Percentiles rank a stretch among this genome's conserved stretches.
These are phyloP conservation scores for Gonapodya sp. DNA, from an alignment of 192 early-diverging fungal species.

Conservation along the genomic window DNA sequence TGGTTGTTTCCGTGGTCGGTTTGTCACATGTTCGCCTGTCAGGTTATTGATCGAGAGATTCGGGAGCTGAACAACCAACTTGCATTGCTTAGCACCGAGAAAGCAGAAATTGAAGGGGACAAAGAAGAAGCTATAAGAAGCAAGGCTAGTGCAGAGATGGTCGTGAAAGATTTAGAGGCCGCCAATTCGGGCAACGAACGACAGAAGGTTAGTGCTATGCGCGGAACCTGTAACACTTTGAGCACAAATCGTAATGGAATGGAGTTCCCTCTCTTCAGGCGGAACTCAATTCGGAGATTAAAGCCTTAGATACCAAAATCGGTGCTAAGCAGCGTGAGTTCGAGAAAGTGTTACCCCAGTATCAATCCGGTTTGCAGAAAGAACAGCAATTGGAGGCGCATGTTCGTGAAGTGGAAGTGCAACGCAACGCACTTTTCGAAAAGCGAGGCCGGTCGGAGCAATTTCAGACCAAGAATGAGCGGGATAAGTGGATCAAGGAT, in stretches of 20 bases:
- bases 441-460: constrained; percentile 78
- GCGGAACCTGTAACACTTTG: no score
- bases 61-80: constrained; percentile 51
- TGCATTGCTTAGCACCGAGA: constrained; percentile 57
- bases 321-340: constrained; percentile 54
- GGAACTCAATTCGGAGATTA: constrained; percentile 15
- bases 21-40: background rate
- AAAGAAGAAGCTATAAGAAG: constrained; percentile 46
- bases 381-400: constrained; percentile 51
- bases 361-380: constrained; percentile 40
- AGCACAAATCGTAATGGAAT: no score
- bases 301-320: constrained; percentile 45
- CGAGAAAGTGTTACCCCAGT: constrained; percentile 48
- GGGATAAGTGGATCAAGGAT: constrained; percentile 64
- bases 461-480: constrained; percentile 60
- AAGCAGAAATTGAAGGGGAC: constrained; percentile 17
- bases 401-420: constrained; percentile 56
- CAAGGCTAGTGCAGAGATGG: constrained; percentile 67
- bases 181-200: constrained; percentile 15
- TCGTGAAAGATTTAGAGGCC: constrained; percentile 74
- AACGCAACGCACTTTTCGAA: constrained; percentile 65
- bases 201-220: background rate
- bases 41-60: constrained; percentile 36
- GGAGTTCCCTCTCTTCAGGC: background rate
- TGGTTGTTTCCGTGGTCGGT: background rate